Base-by-base conservation (phyloP, 257 asterid genomes). In the Datura wrightii region DNA sequence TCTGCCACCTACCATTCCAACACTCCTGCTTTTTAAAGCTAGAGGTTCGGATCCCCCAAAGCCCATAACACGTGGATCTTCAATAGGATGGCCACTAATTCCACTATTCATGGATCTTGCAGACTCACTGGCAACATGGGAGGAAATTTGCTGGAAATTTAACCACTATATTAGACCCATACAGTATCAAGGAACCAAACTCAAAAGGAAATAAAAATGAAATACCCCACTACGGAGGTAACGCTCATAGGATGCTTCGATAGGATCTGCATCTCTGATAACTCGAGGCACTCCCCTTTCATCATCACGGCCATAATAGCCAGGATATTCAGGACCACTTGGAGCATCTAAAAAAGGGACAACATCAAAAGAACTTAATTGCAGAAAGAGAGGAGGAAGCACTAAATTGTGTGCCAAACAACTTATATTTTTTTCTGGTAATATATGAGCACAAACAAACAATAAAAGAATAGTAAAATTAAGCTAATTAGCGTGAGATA, bases 231-330 rank as follows among this genome's bases (percentile, higher is more conserved):
- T 87, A 70, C 92, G 94, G 58, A 94, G 88, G 89, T 93, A 95
- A 71, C 94, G 95, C 83, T 95, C 99, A 70, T 93, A 95, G 36
- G 97, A 93, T 76, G 98, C 94, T 84, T 93, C 93, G 19, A 93
- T 89, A 79, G 99, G 86, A 59, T 93, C 97, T 9, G 92, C 89
- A 80, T 91, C 97, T 88, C 94, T 90, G 58, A 85, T 83, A 83
- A 85, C 91, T 79, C 89, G 93, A 63, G 88, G 90, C 24, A 88
- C 91, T 16, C 88, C 87, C 87, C 94, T 88, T 31, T 92, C 97
- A 24, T 88, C 97, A 54, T 89, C 95, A 11, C 89, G 92, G 60
- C 85, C 87, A 84, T 85, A 93, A 84, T 88, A 89, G 82, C 82
- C 76, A 34, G 94, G 41, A 81, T 91, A n/a, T 46, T 92, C 97